Conservation (phyloP, 495 filamentous ascomycete genomes). For the Terfezia claveryi region DNA sequence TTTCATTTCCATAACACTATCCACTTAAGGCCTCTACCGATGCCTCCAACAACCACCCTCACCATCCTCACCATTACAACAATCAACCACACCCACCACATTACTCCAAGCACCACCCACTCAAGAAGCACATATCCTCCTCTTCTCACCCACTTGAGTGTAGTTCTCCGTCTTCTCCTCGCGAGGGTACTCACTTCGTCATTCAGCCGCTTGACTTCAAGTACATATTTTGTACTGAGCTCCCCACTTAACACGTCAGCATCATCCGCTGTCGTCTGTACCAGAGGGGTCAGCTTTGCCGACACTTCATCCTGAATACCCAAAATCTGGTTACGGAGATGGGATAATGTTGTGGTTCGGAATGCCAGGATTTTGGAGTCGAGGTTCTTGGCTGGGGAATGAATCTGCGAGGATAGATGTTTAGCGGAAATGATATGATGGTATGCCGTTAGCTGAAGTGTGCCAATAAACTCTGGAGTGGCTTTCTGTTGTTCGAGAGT, state of each 20-base stretch:
- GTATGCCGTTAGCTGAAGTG: background rate
- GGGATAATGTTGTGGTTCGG: background rate
- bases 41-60: slow-evolving; percentile 8
- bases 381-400: background rate
- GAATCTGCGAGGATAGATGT: background rate
- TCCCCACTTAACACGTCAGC: background rate
- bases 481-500: background rate
- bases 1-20: background rate
- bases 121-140: slow-evolving; percentile 21
- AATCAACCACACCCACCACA: slow-evolving; percentile 29
- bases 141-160: slow-evolving; percentile 14
- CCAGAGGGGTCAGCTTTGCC: background rate
- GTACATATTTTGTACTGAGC: background rate
- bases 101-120: slow-evolving; percentile 26
- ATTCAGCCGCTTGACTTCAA: slow-evolving; percentile 8
- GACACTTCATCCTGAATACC: background rate
- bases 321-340: background rate
- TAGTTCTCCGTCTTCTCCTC: slow-evolving; percentile 10
- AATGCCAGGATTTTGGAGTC: background rate
- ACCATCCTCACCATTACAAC: slow-evolving; percentile 22
- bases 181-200: slow-evolving; percentile 12
- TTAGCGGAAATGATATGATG: background rate
- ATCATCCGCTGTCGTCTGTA: background rate
- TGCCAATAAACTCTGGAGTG: background rate
- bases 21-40: slow-evolving; percentile 8